Percentiles rank a stretch among this genome's conserved stretches.
Evolutionary conservation across 352 stramenopile genomes (phyloP).

Genomic region (Phytophthora lateralis): DNA sequence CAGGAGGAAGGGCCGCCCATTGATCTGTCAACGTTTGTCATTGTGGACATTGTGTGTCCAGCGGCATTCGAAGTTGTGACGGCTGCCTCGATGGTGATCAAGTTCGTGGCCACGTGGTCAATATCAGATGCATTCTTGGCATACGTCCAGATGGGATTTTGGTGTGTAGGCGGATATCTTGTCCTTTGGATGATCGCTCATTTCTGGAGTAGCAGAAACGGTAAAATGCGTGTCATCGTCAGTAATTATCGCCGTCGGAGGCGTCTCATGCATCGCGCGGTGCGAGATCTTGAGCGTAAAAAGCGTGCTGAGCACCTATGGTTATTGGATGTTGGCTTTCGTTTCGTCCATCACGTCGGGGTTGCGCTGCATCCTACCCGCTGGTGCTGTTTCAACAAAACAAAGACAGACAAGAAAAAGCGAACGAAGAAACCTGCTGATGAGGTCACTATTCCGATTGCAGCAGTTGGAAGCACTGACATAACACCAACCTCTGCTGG

Average conservation of each 20-base stretch:
- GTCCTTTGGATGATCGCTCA: constrained; percentile 72
- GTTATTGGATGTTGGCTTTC: constrained; percentile 79
- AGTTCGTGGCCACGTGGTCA: constrained; percentile 61
- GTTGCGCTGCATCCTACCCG: constrained; percentile 50
- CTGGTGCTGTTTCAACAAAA: constrained; percentile 34
- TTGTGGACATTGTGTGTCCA: constrained; percentile 77
- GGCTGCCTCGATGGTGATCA: constrained; percentile 46
- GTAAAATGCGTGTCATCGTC: constrained; percentile 75
- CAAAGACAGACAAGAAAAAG: constrained; percentile 26
- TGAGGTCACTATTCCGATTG: constrained; percentile 39
- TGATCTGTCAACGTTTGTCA: constrained; percentile 74
- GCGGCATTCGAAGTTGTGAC: constrained; percentile 75
- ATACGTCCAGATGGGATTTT: constrained; percentile 79
- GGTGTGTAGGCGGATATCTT: constrained; percentile 60
- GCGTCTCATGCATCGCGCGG: constrained; percentile 55
- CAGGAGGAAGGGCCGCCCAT: constrained; percentile 63
- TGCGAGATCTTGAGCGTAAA: constrained; percentile 57
- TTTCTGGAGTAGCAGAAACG: constrained; percentile 83
- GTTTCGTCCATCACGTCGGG: constrained; percentile 66
- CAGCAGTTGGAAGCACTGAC: constrained; percentile 13
- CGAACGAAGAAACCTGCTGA: constrained; percentile 22
- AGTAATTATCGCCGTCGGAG: constrained; percentile 75
- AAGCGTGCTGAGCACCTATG: constrained; percentile 72
- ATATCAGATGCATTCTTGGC: constrained; percentile 66
- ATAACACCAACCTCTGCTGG: constrained; percentile 13